These are phyloP conservation scores for Coniosporium tulheliwenetii DNA, from an alignment of 2,329 filamentous ascomycete species.

Conservation along the genomic window DNA sequence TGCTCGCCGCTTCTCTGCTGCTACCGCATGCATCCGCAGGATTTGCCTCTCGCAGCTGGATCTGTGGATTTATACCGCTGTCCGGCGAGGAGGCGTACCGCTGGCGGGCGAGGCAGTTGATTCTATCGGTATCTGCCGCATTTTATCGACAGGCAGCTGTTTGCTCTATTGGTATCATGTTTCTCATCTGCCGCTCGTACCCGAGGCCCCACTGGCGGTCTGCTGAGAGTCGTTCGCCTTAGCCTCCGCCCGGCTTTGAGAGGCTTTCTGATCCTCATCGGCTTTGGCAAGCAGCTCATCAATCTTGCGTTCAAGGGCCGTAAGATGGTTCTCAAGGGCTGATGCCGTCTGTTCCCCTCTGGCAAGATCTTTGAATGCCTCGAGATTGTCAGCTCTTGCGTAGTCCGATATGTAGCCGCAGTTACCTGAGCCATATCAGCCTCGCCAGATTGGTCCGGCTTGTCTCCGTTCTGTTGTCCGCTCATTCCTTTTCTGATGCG, in stretches of 20 bases:
- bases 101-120: too few relatives aligned
- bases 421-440: slow-evolving; percentile 7
- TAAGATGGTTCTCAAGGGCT: slow-evolving; percentile 38
- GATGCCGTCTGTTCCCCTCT: slow-evolving; percentile 40
- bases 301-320: slow-evolving; percentile 38
- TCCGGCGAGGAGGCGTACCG: too few relatives aligned
- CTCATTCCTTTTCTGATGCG: background rate
- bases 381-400: background rate
- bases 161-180: background rate
- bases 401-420: background rate
- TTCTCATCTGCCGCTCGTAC: background rate
- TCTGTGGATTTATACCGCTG: too few relatives aligned
- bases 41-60: too few relatives aligned
- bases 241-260: background rate
- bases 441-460: slow-evolving; percentile 2
- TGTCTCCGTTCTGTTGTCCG: background rate
- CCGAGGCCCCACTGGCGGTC: background rate
- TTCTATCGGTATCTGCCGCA: too few relatives aligned
- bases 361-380: slow-evolving; percentile 35
- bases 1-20: too few relatives aligned
- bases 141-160: background rate
- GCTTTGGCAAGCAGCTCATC: slow-evolving; percentile 34
- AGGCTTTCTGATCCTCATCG: slow-evolving; percentile 20
- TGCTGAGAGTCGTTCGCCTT: background rate
- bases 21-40: too few relatives aligned